phyloP scores from a whole-genome alignment of 1,284 basidiomycete species.

The Ganoderma lingzhi region DNA sequence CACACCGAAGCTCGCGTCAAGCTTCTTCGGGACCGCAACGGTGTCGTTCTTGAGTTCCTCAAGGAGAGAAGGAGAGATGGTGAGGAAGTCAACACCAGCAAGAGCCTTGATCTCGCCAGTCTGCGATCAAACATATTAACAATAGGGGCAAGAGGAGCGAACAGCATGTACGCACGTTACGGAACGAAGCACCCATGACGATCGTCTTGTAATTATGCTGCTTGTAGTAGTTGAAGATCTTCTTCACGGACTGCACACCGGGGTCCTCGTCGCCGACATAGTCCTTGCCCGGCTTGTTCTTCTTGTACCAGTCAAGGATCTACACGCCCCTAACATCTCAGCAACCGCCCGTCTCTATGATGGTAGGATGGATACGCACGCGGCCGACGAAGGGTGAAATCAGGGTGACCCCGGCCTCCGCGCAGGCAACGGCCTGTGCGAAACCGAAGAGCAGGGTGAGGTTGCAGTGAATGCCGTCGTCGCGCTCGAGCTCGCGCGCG shows the following conservation, averaged over 20 bases:
- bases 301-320: constrained; percentile 99
- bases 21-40: constrained; percentile 84
- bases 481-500: constrained; percentile 92
- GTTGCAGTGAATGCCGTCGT: constrained; percentile 98
- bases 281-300: constrained; percentile 78
- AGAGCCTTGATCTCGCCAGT: constrained; percentile 88
- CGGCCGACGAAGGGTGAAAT: constrained; percentile 99
- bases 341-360: neutral
- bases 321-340: constrained; percentile 40
- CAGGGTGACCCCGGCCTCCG: constrained; percentile 97
- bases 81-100: constrained; percentile 93
- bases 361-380: constrained; percentile 53
- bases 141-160: constrained; percentile 6
- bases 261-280: constrained; percentile 93
- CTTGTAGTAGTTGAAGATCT: constrained; percentile 99
- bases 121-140: constrained; percentile 47
- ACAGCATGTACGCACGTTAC: constrained; percentile 70
- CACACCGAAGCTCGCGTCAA: constrained; percentile 75
- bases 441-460: constrained; percentile 99
- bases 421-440: constrained; percentile 97
- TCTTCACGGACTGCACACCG: constrained; percentile 96
- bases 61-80: constrained; percentile 91
- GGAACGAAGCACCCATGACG: constrained; percentile 99
- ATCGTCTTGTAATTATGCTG: constrained; percentile 98
- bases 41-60: constrained; percentile 91